Evolutionary conservation across 768 basidiomycete species (phyloP).

Genomic region (Scleroderma bovista): DNA sequence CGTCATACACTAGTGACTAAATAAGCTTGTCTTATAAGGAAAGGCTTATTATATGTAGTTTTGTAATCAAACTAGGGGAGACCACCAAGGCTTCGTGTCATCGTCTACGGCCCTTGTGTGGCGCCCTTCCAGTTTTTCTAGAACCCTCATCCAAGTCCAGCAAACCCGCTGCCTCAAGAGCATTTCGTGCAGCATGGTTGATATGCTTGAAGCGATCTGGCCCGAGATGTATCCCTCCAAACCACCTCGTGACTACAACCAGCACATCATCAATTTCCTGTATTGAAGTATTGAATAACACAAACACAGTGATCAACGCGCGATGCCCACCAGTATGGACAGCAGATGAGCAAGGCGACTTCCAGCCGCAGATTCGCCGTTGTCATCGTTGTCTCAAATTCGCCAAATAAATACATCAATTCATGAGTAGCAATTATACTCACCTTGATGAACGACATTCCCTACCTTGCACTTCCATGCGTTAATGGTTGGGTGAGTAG

Average conservation of each 20-base stretch:
- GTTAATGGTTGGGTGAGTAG: slow-evolving; percentile 75
- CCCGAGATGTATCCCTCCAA: slow-evolving; percentile 87
- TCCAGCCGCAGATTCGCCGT: slow-evolving; percentile 92
- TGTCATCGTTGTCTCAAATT: slow-evolving; percentile 84
- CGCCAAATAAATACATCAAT: slow-evolving; percentile 1
- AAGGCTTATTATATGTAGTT: too few species aligned
- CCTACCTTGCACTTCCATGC: slow-evolving; percentile 77
- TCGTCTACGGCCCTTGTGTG: slow-evolving; percentile 23
- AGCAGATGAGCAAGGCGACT: slow-evolving; percentile 85
- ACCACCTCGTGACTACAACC: slow-evolving; percentile 90
- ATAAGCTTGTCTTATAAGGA: too few species aligned
- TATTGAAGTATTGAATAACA: neutral
- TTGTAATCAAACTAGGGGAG: too few species aligned
- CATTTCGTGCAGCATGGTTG: slow-evolving; percentile 91
- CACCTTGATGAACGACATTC: slow-evolving; percentile 69
- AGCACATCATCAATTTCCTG: slow-evolving; percentile 81
- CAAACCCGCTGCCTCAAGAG: slow-evolving; percentile 84
- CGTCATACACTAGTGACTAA: neutral
- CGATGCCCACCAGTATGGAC: slow-evolving; percentile 65
- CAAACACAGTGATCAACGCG: neutral
- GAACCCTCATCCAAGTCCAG: slow-evolving; percentile 46
- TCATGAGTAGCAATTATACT: slow-evolving; percentile 4
- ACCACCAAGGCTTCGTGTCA: slow-evolving; percentile 7
- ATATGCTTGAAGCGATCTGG: slow-evolving; percentile 91
- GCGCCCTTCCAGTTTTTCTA: slow-evolving; percentile 11